These are phyloP conservation scores for Dictyostelium firmibasis DNA, from an alignment of 78 protist genomes.

Conservation along the genomic window DNA sequence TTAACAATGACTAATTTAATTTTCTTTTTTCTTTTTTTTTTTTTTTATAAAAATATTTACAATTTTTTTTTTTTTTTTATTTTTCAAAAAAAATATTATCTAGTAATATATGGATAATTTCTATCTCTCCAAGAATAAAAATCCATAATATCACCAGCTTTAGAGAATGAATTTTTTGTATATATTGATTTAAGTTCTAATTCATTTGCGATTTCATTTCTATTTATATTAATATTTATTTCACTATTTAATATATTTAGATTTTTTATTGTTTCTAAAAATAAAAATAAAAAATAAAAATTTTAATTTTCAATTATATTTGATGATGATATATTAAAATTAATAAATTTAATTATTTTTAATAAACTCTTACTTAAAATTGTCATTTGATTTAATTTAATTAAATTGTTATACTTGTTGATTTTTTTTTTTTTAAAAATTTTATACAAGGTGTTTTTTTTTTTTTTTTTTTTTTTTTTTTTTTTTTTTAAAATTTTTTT, in stretches of 20 bases:
- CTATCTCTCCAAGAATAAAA: not conserved
- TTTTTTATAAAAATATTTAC: no score
- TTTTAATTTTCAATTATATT: not conserved
- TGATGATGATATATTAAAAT: not conserved
- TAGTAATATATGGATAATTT: not conserved
- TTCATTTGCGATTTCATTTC: not conserved
- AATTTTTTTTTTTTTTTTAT: no score
- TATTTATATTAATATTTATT: not conserved
- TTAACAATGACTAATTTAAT: not conserved
- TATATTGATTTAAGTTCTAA: not conserved
- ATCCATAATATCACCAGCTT: constrained; percentile 2
- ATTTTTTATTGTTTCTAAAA: not conserved
- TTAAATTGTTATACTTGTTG: not conserved
- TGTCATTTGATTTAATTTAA: not conserved
- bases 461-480: no score
- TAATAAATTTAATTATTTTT: no score
- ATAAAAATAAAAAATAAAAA: not conserved
- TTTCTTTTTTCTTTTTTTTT: no score
- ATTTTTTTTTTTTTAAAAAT: no score
- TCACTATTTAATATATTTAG: not conserved
- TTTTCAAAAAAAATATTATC: not conserved
- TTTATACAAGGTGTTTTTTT: not conserved
- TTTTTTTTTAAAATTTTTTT: no score
- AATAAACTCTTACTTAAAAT: not conserved
- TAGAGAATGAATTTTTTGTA: not conserved